phyloP scores from a whole-genome alignment of 2,329 filamentous ascomycete species.

The Lomentospora prolificans region DNA sequence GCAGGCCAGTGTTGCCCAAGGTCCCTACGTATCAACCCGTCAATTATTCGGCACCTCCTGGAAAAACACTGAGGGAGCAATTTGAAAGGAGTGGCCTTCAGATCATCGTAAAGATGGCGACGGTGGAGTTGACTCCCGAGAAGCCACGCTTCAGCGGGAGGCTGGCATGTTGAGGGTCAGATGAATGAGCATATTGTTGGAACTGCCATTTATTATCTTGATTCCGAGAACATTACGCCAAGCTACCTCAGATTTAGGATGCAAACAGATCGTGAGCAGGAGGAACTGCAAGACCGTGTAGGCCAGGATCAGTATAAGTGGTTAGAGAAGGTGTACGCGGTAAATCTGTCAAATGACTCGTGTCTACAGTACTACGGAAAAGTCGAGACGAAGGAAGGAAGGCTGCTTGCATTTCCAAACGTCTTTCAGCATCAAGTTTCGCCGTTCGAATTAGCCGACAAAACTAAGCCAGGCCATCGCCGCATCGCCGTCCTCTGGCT shows the following conservation, averaged over 20 bases:
- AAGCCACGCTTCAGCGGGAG: constrained; percentile 36
- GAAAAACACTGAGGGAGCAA: constrained; percentile 13
- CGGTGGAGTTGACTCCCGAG: constrained; percentile 46
- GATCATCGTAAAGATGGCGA: constrained; percentile 53
- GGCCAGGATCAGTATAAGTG: constrained; percentile 9
- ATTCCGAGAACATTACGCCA: constrained; percentile 25
- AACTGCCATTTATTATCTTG: constrained; percentile 17
- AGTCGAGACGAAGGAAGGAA: constrained; percentile 15
- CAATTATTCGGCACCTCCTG: constrained; percentile 11
- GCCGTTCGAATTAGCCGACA: constrained; percentile 36
- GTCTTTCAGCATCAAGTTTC: constrained; percentile 32
- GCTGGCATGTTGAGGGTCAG: constrained; percentile 34
- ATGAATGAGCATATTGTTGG: constrained; percentile 24
- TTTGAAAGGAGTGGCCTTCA: constrained; percentile 38
- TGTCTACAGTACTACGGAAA: constrained; percentile 15
- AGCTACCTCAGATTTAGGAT: constrained; percentile 17
- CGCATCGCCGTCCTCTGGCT: constrained; percentile 44
- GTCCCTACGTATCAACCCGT: constrained; percentile 11
- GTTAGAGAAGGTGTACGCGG: constrained; percentile 10
- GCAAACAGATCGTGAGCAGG: background rate
- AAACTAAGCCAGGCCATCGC: constrained; percentile 36
- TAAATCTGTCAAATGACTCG: constrained; percentile 20
- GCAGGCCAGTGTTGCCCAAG: constrained; percentile 13
- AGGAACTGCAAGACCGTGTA: background rate
- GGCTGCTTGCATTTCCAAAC: constrained; percentile 18